Evolutionary conservation across 2,329 filamentous ascomycete genomes (phyloP), one percentile per base, ranked within the genome.

Genomic region (Arthrocladium fulminans): DNA sequence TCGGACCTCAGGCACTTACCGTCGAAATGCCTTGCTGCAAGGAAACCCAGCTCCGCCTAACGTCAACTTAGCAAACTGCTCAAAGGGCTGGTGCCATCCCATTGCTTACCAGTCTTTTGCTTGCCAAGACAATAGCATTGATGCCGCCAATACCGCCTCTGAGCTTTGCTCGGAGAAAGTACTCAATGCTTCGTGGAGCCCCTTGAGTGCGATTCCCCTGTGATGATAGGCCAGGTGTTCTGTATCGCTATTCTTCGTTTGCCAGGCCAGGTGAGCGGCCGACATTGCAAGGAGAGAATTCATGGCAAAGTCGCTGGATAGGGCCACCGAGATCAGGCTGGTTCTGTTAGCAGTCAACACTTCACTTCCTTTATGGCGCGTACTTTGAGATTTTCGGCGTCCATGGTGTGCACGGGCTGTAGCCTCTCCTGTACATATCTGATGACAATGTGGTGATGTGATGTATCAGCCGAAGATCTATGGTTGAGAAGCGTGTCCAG

Each of bases 91-190:
- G 13, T 9, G 6, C 20, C 19, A 7, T 57, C 48, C 57, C 58
- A 59, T 34, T 61, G 71, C 83, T 74, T 76, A 94, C 90, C 89
- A 97, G 71, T 97, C 90, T 51, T 84, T 92, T 48, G 88, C 86
- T 71, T 97, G 90, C 89, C 92, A 97, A 30, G 89, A 94, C 43
- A 98, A 76, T 41, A 97, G 78, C 38, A 96, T 80, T 22, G 90
- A 96, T 25, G 89, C 87, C 22, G 89, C 90, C 47, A 98, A 76
- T 53, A 96, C 83, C 37, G 89, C 88, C 67, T 98, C 90, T 1
- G 88, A 90, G 52, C 88, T 94, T 45, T 84, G 81, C 59, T 81
- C 81, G 2, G 86, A 94, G 67, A 97, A 96, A 17, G 77, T 76
- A 38, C 82, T 80, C 57, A 97, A 89, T 23, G 88, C 88, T 61